These are phyloP conservation scores for Petunia axillaris DNA, from an alignment of 257 asterid genomes.

Conservation along the genomic window DNA sequence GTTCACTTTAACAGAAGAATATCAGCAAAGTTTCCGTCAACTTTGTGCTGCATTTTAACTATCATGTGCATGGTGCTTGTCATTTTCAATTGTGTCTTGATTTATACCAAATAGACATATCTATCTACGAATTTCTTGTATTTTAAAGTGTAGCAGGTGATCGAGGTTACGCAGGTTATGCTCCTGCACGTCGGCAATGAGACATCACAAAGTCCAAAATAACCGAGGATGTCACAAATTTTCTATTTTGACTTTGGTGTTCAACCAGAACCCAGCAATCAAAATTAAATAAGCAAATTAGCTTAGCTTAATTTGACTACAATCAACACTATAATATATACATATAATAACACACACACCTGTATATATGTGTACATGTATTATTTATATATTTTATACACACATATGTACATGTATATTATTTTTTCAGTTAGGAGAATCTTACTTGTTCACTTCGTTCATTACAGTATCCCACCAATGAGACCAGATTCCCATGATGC, in stretches of 20 bases:
- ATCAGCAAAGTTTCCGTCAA: neutral
- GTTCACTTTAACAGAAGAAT: neutral
- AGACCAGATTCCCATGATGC: slow-evolving; percentile 66
- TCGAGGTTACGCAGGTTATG: neutral
- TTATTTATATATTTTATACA: too few species aligned
- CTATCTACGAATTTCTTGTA: neutral
- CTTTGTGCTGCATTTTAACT: neutral
- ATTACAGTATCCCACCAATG: slow-evolving; percentile 44
- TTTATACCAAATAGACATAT: neutral
- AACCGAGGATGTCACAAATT: neutral
- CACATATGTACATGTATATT: too few species aligned
- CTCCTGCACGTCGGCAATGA: neutral
- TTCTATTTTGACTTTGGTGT: neutral
- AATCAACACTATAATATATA: neutral
- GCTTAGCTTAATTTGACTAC: neutral
- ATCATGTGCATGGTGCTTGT: neutral
- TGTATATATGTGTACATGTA: neutral
- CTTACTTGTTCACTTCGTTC: slow-evolving; percentile 22
- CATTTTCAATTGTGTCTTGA: neutral
- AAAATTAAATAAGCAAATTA: neutral
- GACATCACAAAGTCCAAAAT: neutral
- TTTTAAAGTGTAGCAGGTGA: neutral
- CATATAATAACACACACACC: too few species aligned
- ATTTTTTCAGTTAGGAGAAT: slow-evolving; percentile 7
- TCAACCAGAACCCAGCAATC: neutral